Base-by-base conservation (phyloP, 2,329 filamentous ascomycete species). In the Alternaria sp. region DNA sequence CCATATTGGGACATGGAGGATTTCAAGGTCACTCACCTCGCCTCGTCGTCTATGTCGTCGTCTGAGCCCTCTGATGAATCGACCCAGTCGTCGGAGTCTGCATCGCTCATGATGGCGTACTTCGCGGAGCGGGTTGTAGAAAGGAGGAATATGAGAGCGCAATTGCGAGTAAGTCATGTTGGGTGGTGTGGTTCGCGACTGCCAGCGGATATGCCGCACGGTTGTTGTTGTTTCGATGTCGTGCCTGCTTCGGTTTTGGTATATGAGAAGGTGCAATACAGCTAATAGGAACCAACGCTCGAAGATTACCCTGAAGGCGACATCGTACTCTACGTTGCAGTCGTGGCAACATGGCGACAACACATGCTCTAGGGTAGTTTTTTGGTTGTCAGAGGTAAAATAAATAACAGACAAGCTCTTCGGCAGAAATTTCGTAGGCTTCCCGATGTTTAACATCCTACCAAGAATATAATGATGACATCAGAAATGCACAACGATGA, bases 1-100 rank as follows among this genome's bases (percentile, higher is more conserved):
- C 36, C 0, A 40, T 17, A 11, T 40, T 40, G 36, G n/a, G 15
- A 3, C 3, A 17, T 17, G 36, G 3, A 17, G 36, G 36, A 40
- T 17, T 11, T 40, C 9, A 17, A 17, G 36, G n/a, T 40, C 36
- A 40, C 36, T 40, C 1, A 57, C 44, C 21, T 26, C 9, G 21
- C 17, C 21, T 12, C 32, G 26, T 2, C 4, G 45, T 28, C 45
- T 13, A n/a, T 3, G 8, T n/a, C 45, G 32, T 28, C 21, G 25
- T n/a, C 23, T 6, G 49, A 59, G 12, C 9, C 17, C 5, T 19
- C 25, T 19, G 60, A 49, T 21, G 30, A 23, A 4, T 58, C 51
- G 10, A 54, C 60, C 60, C 56, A 62, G 17, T 57, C 55, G 21
- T 59, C 56, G 12, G 47, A 59, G 12, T 44, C 12, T 6, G 45